A percentile compares a stretch with the other conserved stretches of the same genome.
phyloP scores from a whole-genome alignment of 176 grass and related monocot genomes.

The Oryza rufipogon region DNA sequence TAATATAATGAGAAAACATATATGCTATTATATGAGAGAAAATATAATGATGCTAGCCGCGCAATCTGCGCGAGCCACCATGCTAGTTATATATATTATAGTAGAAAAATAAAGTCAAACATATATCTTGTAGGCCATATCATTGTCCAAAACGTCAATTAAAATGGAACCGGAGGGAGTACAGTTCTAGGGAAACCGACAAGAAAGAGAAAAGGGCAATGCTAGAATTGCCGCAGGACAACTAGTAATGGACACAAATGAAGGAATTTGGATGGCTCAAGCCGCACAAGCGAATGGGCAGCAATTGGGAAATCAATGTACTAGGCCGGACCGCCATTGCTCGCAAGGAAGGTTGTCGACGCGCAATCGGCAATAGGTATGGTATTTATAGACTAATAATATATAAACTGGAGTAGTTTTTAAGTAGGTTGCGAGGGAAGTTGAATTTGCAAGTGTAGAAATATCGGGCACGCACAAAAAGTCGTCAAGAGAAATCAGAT shows the following conservation, averaged over 20 bases:
- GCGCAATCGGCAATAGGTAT: neutral
- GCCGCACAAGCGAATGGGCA: neutral
- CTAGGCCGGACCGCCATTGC: neutral
- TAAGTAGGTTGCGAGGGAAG: neutral
- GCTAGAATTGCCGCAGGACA: neutral
- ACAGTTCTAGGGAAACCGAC: slow-evolving; percentile 14
- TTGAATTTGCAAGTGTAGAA: neutral
- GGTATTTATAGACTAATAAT: neutral
- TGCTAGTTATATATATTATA: no score
- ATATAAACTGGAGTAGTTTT: neutral
- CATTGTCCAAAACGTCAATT: no score
- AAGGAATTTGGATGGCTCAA: neutral
- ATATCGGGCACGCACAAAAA: neutral
- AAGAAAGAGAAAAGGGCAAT: neutral
- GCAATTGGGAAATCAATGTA: slow-evolving; percentile 13
- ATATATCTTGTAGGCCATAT: no score
- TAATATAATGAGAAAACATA: no score
- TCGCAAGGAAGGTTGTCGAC: neutral
- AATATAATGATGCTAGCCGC: no score
- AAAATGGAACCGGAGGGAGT: neutral
- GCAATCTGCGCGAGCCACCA: no score
- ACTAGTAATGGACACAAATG: slow-evolving; percentile 17
- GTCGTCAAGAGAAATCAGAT: neutral
- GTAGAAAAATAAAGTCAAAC: no score
- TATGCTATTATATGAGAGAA: no score